These are phyloP conservation scores for Casuarina glauca DNA, from an alignment of 306 rosid genomes.

Conservation along the genomic window DNA sequence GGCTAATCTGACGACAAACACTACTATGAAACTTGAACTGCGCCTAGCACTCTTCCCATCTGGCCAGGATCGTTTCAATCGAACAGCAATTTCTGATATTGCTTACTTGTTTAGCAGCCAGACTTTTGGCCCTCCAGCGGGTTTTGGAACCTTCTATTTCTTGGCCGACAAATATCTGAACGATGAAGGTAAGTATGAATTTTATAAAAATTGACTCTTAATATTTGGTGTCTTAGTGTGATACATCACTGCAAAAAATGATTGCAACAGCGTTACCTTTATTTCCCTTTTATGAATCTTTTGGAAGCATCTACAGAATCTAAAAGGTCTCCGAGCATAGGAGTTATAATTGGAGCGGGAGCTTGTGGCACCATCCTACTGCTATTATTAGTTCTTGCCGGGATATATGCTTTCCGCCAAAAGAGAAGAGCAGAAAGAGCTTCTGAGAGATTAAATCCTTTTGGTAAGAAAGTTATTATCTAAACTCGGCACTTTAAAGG, in stretches of 20 bases:
- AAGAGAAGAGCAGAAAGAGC: slow-evolving; percentile 50
- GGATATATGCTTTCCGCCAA: slow-evolving; percentile 49
- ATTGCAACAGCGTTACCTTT: not conserved
- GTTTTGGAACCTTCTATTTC: slow-evolving; percentile 58
- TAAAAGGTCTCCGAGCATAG: slow-evolving; percentile 37
- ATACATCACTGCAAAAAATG: not conserved
- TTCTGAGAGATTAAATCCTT: slow-evolving; percentile 40
- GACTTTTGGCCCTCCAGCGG: slow-evolving; percentile 35
- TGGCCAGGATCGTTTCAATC: slow-evolving; percentile 41
- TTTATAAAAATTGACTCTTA: not conserved
- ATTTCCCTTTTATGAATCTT: slow-evolving; percentile 13
- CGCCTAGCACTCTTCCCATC: slow-evolving; percentile 52
- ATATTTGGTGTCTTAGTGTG: not conserved
- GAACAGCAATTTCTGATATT: slow-evolving; percentile 37
- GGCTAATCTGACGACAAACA: slow-evolving; percentile 26
- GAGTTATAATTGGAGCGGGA: slow-evolving; percentile 60
- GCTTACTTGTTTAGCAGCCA: slow-evolving; percentile 56
- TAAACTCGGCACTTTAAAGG: not conserved
- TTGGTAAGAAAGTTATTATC: slow-evolving; percentile 23
- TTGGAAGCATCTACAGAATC: slow-evolving; percentile 8
- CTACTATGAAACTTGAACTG: slow-evolving; percentile 36
- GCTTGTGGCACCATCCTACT: slow-evolving; percentile 57
- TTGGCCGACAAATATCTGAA: slow-evolving; percentile 8
- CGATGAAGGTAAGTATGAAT: slow-evolving; percentile 37
- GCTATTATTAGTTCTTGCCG: slow-evolving; percentile 44